Evolutionary conservation across 345 rosid genomes (phyloP), one percentile per base, ranked within the genome.

Genomic region (Hibiscus trionum): DNA sequence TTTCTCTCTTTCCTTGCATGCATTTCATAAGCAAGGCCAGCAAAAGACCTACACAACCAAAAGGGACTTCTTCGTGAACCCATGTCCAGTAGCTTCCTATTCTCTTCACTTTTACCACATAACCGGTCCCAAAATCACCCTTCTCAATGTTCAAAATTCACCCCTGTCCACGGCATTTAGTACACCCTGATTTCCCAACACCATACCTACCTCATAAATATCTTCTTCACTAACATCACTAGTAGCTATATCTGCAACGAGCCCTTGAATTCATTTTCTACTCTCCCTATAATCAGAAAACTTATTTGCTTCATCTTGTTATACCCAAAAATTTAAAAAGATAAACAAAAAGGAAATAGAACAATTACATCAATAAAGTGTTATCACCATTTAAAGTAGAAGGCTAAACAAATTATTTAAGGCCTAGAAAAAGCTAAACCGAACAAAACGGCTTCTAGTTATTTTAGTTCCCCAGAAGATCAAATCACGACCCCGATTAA

Each of bases 401-500:
- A 66, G 7, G 33, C 70, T 6, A 66, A 47, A 47, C 21, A 66
- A 66, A 24, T 46, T 21, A 47, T 3, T 46, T 14, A 14, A 14
- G 37, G 31, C 7, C 37, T 24, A 11, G 21, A 66, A 24, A 46
- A 14, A 12, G 5, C 44, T 44, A 24, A 65, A 42, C 53, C 15
- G 5, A 66, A 66, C 29, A 66, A 65, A 64, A 65, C 3, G 17
- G 10, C 19, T 46, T 46, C 35, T 17, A 24, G 19, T 66, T 46
- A 66, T 66, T 66, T 44, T 66, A 12, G 70, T 12, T 44, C 35
- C 70, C 35, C 14, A 14, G 56, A 66, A 66, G 70, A 44, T 66
- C 70, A 66, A 66, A 46, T 44, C 56, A 66, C 53, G 7, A 4
- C 50, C 21, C 55, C 56, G 8, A 12, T 26, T 12, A 66, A 66